These are phyloP conservation scores for Rosa chinensis DNA, from an alignment of 306 rosid species.

Conservation along the genomic window DNA sequence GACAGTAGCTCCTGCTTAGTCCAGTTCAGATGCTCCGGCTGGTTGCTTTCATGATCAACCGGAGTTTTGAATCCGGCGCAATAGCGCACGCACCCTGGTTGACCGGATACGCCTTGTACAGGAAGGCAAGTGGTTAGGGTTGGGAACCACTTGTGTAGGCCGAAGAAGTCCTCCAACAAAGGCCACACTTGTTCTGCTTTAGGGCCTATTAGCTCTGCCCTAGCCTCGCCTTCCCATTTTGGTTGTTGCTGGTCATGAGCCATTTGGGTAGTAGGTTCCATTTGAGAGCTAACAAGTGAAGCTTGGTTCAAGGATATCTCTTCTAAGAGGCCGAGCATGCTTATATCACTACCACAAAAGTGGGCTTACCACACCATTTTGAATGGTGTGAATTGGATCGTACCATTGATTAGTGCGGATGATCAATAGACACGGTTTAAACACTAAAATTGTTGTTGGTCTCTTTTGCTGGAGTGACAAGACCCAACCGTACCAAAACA, in stretches of 20 bases:
- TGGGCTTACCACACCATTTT: too few relatives aligned
- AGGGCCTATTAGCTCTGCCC: conserved; percentile 25
- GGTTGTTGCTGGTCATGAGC: not conserved
- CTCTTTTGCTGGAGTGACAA: too few relatives aligned
- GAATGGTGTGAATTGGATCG: too few relatives aligned
- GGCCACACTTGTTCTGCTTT: conserved; percentile 56
- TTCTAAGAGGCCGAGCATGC: not conserved
- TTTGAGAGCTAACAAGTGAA: not conserved
- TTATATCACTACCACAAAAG: not conserved
- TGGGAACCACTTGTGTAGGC: conserved; percentile 60
- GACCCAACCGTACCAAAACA: too few relatives aligned
- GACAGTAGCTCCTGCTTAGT: conserved; percentile 52
- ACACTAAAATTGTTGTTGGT: too few relatives aligned
- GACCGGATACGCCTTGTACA: conserved; percentile 45
- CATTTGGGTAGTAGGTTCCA: conserved; percentile 12
- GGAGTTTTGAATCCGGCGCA: conserved; percentile 65
- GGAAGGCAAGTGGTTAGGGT: conserved; percentile 47
- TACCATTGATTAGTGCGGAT: too few relatives aligned
- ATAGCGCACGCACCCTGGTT: conserved; percentile 54
- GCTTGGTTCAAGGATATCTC: not conserved
- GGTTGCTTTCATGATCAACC: conserved; percentile 2
- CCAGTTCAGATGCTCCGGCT: conserved; percentile 36
- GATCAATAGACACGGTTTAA: too few relatives aligned
- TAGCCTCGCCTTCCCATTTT: conserved; percentile 54
- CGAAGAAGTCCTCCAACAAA: conserved; percentile 57